Percentiles rank a stretch among this genome's conserved stretches.
These are phyloP conservation scores for Citrus reticulata DNA, from an alignment of 345 rosid species.

Conservation along the genomic window DNA sequence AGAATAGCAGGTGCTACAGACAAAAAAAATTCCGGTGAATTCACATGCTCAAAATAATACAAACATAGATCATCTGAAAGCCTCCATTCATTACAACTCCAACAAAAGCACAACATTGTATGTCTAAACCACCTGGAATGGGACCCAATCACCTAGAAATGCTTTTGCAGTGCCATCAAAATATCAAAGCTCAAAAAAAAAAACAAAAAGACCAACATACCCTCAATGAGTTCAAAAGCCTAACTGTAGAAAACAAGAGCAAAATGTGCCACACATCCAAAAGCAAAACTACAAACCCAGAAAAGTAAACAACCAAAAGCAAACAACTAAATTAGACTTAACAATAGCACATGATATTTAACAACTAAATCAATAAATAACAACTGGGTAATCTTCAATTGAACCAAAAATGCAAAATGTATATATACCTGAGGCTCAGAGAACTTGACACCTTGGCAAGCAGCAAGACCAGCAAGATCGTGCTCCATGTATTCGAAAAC, in stretches of 20 bases:
- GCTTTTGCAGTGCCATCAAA: constrained; percentile 15
- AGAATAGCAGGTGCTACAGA: constrained; percentile 5
- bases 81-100: constrained; percentile 13
- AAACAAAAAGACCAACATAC: constrained; percentile 12
- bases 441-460: constrained; percentile 70
- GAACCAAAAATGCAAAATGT: not conserved
- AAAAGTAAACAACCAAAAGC: constrained; percentile 17
- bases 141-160: constrained; percentile 31
- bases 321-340: constrained; percentile 1
- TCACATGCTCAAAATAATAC: constrained; percentile 20
- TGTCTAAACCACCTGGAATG: constrained; percentile 18
- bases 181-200: constrained; percentile 20
- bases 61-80: constrained; percentile 14
- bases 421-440: constrained; percentile 72
- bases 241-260: constrained; percentile 13
- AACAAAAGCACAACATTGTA: not conserved
- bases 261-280: constrained; percentile 16
- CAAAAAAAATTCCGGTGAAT: constrained; percentile 17
- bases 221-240: constrained; percentile 15
- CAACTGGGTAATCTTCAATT: not conserved
- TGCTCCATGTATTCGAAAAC: constrained; percentile 95
- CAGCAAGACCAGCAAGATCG: constrained; percentile 85
- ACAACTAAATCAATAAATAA: not conserved
- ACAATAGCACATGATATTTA: not conserved
- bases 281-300: constrained; percentile 18